Base-by-base conservation (phyloP, 495 filamentous ascomycete species). In the Collariella sp. region DNA sequence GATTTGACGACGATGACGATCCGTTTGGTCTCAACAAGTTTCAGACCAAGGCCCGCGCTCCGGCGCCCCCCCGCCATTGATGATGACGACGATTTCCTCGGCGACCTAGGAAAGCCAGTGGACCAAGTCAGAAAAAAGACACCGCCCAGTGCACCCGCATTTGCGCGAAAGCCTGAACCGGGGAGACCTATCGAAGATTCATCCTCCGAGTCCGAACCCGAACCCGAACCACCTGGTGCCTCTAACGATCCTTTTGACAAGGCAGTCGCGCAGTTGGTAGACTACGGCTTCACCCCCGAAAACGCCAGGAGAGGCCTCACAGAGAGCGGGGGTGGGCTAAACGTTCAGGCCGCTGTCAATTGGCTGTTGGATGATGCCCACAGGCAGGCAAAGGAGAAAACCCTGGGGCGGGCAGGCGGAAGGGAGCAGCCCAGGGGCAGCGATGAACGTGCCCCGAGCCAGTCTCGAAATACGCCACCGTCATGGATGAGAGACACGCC, bases 341-440 rank as follows among this genome's bases (percentile, higher is more conserved):
- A 96, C 67, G 80, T 97, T 18, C 89, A 95, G 70, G 83, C 83
- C 52, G 94, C 93, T 3, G 88, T 96, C 19, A 82, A 90, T 2
- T 91, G 85, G 83, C 77, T 98, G 40, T 73, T 98, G 24, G 91
- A 93, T 44, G 84, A 95, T 65, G 93, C 93, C 1, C 94, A 98
- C 65, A 68, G 70, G 65, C 84, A 74, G 77, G 70, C 86, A 75
- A 76, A 89, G 77, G 71, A 70, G 62, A 63, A 75, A 53, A 58
- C 67, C 38, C 69, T 72, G 56, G 58, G 55, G 31, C 64, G 66
- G 24, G 59, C 64, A 16, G 45, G 51, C 2, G 46, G 55, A 31
- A 57, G 57, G 13, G 68, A 65, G n/a, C 41, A 59, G 26, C 15
- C 53, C 36, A 33, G 61, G 45, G 52, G 57, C 29, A 18, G 39